Base-by-base conservation (phyloP, 495 filamentous ascomycete genomes). In the Aspergillus leporis region DNA sequence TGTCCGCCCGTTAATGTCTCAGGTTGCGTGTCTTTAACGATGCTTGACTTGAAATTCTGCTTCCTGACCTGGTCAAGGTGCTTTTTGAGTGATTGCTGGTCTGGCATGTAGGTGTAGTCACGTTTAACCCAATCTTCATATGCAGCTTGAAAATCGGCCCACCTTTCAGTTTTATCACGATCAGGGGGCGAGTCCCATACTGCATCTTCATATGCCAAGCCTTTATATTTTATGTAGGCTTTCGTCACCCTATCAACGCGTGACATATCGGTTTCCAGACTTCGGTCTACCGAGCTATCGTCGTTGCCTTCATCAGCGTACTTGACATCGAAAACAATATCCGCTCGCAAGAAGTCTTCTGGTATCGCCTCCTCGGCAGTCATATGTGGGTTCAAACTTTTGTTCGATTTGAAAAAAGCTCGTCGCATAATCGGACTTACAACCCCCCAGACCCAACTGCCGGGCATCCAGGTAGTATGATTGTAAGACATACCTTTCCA, bases 131-230 rank as follows among this genome's bases (percentile, higher is more conserved):
- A 96, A 63, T 98, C 92, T 45, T 87, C 80, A 60, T 96, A 98
- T 0, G 95, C 95, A 8, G 74, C 74, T 52, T 84, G 78, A 66
- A 94, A 99, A 41, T 93, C 90, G n/a, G 78, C 78, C 87, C 90
- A 98, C 28, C 87, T 77, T 14, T 86, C 85, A 12, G 74, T 73
- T 41, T 90, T 83, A 22, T 83, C 83, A 21, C 78, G 78, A n/a
- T 78, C 69, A 2, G 95, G 95, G 0, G 92, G 90, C 3, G 82
- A 78, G 58, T 96, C 93, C 93, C 93, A 97, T 1, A 94, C 90
- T 0, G 85, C 74, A 36, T 98, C 91, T 59, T 97, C 93, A 69
- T 97, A 98, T 6, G 87, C 80, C n/a, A 98, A 79, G n/a, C 95
- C 95, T 70, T 93, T 90, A 70, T 90, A 98, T 61, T 99, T 99